Evolutionary conservation across 2,329 filamentous ascomycete species (phyloP), one percentile per base, ranked within the genome.

Genomic region (Lecanicillium sp.): DNA sequence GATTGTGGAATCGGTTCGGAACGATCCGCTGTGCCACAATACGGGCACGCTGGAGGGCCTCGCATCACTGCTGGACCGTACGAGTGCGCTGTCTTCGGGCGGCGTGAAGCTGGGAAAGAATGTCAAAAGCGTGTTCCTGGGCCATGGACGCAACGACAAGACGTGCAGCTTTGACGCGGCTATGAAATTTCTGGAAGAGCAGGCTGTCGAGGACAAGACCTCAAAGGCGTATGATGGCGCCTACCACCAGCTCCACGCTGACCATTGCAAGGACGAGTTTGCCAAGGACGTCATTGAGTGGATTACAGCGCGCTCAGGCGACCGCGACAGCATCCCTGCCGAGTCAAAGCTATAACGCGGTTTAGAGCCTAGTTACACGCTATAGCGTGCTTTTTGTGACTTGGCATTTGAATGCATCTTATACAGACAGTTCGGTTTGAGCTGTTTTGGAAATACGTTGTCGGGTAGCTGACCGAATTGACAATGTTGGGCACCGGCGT

Each of bases 31-130:
- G 37, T 79, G 81, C 59, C 88, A 95, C 61, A 74, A 90, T 58
- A 90, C 79, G 3, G 89, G 87, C 27, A 95, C 89, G 6, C 69
- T 94, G n/a, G 81, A 89, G 58, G 85, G 85, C 1, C 58, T 95
- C 25, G 74, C 83, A 1, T 81, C 77, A 0, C 72, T 95, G 72
- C 64, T 96, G 46, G 86, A 94, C 56, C 75, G 89, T 18, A 81
- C 81, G 2, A 63, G 63, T 5, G 69, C 68, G 38, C 61, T 94
- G 44, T 63, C 75, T 5, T 62, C 58, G 5, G 82, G 80, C 3
- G 69, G 65, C 36, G 60, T 78, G 20, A 62, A 51, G 47, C 58
- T 78, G 54, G 57, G 74, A 58, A 57, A 64, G 17, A 57, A 63
- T n/a, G 74, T 86, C 39, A 72, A 65, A 44, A 73, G 77, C 37